Base-by-base conservation (phyloP, 129 eudicot species). In the Pittosporum tobira region DNA sequence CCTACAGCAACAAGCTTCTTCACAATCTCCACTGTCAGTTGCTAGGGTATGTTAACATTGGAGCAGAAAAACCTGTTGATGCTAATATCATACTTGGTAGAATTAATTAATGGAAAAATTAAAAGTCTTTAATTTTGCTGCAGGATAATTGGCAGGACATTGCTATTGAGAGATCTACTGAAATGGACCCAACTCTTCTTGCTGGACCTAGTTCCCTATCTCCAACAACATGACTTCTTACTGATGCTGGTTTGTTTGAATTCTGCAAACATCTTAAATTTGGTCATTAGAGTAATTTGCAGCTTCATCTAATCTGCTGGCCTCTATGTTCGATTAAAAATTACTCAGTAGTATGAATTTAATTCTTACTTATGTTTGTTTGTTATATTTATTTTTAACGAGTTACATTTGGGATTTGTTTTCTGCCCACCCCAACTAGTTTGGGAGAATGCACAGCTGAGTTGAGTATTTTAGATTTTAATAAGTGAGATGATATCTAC, bases 1-100 rank as follows among this genome's bases (percentile, higher is more conserved):
- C 18, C 67, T 44, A 2, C 63, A 48, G 63, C 40, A 10, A 20
- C 57, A 68, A 16, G 5, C 16, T 51, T 24, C 24, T 37, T 14
- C 45, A 27, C 36, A 72, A 27, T 51, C 59, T 11, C 52, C 25
- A 14, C 61, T 40, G 26, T 14, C 0, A 6, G 14, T n/a, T 49
- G 27, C 54, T 2, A 24, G 27, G 26, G 54, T 49, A 49, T 49
- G 54, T 3, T 8, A 2, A 22, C 26, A 49, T 22, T 16, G 21
- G 0, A 0, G 15, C 45, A 1, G 3, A 40, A 14, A 49, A 22
- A 11, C 12, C 29, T 49, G 22, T 3, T 22, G 12, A 49, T n/a
- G n/a, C n/a, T n/a, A n/a, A 16, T 0, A 20, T 49, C 24, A 10
- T 49, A 49, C 15, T 42, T 42, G 27, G 5, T 18, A 12, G 6